Conservation (phyloP, 2,329 filamentous ascomycete genomes). For the Fusarium armeniacum region DNA sequence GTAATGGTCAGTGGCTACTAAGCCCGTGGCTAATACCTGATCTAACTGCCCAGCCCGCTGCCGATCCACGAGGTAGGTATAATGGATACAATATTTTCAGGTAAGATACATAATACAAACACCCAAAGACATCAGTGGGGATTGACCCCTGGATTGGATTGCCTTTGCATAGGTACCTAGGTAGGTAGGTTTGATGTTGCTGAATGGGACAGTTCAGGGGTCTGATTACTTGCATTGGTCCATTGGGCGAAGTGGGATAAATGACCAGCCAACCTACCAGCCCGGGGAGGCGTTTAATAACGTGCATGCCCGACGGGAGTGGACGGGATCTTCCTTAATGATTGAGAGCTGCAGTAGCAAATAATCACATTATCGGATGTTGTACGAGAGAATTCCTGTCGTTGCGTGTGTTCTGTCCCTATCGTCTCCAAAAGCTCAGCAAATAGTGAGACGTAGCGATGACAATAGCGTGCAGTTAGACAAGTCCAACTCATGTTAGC, state of each 20-base stretch:
- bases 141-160: conserved; percentile 29
- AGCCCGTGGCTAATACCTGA: not conserved
- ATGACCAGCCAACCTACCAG: conserved; percentile 5
- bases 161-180: conserved; percentile 5
- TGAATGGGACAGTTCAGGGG: conserved; percentile 7
- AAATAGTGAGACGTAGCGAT: conserved; percentile 1
- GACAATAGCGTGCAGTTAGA: conserved; percentile 2
- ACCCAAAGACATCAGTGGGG: conserved; percentile 32
- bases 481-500: conserved; percentile 22
- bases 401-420: too few species aligned
- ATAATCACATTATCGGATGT: not conserved
- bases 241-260: conserved; percentile 3
- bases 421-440: not conserved
- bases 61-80: conserved; percentile 8
- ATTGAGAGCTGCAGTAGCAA: conserved; percentile 8
- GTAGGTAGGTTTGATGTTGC: conserved; percentile 7
- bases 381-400: not conserved
- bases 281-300: conserved; percentile 16
- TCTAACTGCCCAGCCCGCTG: conserved; percentile 16
- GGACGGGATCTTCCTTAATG: conserved; percentile 1
- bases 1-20: conserved; percentile 22
- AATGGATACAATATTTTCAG: conserved; percentile 32
- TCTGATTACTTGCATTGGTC: conserved; percentile 34
- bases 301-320: conserved; percentile 22
- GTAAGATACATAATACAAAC: conserved; percentile 19